These are phyloP conservation scores for Aquilaria yunnanensis DNA, from an alignment of 345 rosid genomes.

Conservation along the genomic window DNA sequence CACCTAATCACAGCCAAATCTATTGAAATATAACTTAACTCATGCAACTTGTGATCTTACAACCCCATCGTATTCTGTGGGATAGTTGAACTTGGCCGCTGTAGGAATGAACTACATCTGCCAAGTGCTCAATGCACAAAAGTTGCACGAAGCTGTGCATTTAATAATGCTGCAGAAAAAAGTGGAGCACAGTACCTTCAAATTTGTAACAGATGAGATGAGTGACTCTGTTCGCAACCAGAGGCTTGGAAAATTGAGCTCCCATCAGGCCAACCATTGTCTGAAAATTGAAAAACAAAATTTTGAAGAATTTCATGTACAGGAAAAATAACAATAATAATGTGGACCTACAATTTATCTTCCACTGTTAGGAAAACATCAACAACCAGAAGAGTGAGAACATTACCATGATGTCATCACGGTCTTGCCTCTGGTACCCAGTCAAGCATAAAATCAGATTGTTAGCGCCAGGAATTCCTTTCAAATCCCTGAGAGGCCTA, in stretches of 20 bases:
- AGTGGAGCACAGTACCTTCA: constrained; percentile 52
- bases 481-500: constrained; percentile 64
- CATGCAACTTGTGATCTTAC: neutral
- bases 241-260: constrained; percentile 79
- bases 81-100: too few species aligned
- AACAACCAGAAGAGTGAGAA: constrained; percentile 6
- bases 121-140: neutral
- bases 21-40: neutral
- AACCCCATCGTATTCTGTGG: neutral
- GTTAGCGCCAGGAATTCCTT: constrained; percentile 77
- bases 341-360: neutral
- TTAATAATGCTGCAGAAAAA: neutral
- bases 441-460: constrained; percentile 70
- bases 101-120: neutral
- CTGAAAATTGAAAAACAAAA: constrained; percentile 29
- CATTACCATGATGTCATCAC: constrained; percentile 87
- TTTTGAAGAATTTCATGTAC: neutral
- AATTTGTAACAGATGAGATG: constrained; percentile 95
- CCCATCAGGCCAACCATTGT: constrained; percentile 94
- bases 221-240: constrained; percentile 82
- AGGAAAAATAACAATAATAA: constrained; percentile 3
- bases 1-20: neutral
- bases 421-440: constrained; percentile 85
- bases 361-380: neutral
- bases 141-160: neutral